These are phyloP conservation scores for Mycena vulgaris DNA, from an alignment of 768 basidiomycete species.

Conservation along the genomic window DNA sequence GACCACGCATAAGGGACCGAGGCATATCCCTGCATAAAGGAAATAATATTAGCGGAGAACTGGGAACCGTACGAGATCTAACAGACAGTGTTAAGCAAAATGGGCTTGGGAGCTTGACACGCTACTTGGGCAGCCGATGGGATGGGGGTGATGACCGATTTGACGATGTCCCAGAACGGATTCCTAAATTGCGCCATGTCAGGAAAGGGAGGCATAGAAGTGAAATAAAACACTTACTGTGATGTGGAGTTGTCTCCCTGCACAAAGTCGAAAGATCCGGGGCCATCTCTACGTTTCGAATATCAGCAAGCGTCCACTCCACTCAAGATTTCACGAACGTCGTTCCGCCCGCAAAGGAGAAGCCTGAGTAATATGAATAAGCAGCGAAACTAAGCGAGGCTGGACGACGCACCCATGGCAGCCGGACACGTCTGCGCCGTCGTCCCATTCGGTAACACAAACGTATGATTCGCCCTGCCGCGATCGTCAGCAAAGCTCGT, in stretches of 20 bases:
- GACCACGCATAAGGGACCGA: constrained; percentile 82
- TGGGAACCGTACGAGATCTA: background rate
- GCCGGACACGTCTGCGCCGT: constrained; percentile 82
- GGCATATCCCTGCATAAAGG: constrained; percentile 71
- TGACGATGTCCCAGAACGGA: constrained; percentile 77
- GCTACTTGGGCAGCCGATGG: constrained; percentile 74
- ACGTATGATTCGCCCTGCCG: constrained; percentile 73
- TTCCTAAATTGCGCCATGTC: background rate
- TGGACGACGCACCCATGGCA: constrained; percentile 71
- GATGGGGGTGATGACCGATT: constrained; percentile 70
- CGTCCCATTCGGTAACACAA: constrained; percentile 77
- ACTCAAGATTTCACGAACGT: constrained; percentile 63
- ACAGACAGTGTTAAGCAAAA: constrained; percentile 79
- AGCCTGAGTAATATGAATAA: constrained; percentile 60
- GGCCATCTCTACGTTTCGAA: constrained; percentile 73
- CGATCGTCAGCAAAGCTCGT: background rate
- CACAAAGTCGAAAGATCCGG: constrained; percentile 83
- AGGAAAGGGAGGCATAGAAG: background rate
- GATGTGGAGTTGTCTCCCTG: constrained; percentile 78
- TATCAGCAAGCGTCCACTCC: constrained; percentile 7
- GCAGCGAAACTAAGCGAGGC: constrained; percentile 3
- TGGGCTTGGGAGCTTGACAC: constrained; percentile 86
- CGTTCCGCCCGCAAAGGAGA: constrained; percentile 84
- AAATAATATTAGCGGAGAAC: constrained; percentile 6
- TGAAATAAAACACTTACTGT: constrained; percentile 43